These are phyloP conservation scores for Eutypella sp. DNA, from an alignment of 2,329 filamentous ascomycete genomes.

Conservation along the genomic window DNA sequence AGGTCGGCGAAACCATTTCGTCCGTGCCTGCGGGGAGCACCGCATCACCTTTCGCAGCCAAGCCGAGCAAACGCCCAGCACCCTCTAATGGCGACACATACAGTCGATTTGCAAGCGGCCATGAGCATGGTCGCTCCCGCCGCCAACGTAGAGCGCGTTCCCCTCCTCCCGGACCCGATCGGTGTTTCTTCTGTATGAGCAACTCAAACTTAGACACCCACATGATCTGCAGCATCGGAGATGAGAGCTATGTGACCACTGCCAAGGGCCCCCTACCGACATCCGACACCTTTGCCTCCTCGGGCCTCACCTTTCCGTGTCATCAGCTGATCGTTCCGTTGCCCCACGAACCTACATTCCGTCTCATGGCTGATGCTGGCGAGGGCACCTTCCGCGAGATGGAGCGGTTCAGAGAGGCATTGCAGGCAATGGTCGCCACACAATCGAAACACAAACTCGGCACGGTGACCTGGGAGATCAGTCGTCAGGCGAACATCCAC, in stretches of 20 bases:
- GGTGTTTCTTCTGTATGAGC: slow-evolving; percentile 94
- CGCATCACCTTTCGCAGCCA: slow-evolving; percentile 62
- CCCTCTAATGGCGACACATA: slow-evolving; percentile 42
- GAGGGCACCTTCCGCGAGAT: slow-evolving; percentile 71
- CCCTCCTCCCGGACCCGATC: slow-evolving; percentile 64
- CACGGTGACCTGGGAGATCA: slow-evolving; percentile 89
- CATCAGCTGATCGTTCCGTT: slow-evolving; percentile 92
- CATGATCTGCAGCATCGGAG: slow-evolving; percentile 83
- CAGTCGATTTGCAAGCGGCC: slow-evolving; percentile 48
- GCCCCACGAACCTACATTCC: slow-evolving; percentile 71
- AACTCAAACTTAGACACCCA: slow-evolving; percentile 81
- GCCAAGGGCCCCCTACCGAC: slow-evolving; percentile 85
- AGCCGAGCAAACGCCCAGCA: slow-evolving; percentile 53
- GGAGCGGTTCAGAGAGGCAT: slow-evolving; percentile 68
- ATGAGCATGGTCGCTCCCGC: slow-evolving; percentile 43
- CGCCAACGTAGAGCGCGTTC: slow-evolving; percentile 38
- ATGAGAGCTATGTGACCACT: slow-evolving; percentile 82
- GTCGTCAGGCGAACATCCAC: slow-evolving; percentile 74
- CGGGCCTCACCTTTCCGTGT: slow-evolving; percentile 68
- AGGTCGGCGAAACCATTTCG: slow-evolving; percentile 55
- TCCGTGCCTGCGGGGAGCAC: slow-evolving; percentile 68
- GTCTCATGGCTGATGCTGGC: slow-evolving; percentile 58
- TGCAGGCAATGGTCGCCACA: slow-evolving; percentile 73
- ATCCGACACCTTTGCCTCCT: slow-evolving; percentile 57
- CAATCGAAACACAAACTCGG: slow-evolving; percentile 59